phyloP scores from a whole-genome alignment of 768 basidiomycete species.

The Boletus rufocinnamomeus region DNA sequence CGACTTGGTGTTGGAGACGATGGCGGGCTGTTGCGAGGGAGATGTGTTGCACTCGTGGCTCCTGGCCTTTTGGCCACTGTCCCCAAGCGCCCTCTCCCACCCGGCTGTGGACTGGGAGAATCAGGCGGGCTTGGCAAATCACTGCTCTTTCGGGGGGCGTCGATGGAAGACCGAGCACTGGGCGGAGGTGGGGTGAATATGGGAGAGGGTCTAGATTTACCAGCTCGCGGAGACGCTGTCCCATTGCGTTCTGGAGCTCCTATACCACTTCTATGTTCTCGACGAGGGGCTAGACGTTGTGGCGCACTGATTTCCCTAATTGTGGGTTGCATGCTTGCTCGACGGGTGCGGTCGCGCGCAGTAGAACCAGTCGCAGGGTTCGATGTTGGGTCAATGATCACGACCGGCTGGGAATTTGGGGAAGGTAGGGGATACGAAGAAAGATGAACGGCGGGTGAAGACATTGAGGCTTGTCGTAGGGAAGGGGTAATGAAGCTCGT shows the following conservation, averaged over 20 bases:
- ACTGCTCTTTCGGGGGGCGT: conserved; percentile 38
- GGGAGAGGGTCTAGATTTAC: conserved; percentile 36
- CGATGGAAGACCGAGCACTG: conserved; percentile 34
- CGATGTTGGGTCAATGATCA: conserved; percentile 51
- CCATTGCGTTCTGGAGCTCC: conserved; percentile 28
- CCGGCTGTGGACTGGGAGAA: conserved; percentile 48
- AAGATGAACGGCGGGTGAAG: conserved; percentile 71
- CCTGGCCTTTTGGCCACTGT: conserved; percentile 39
- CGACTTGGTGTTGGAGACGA: conserved; percentile 42
- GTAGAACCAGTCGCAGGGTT: conserved; percentile 50
- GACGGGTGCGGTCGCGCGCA: conserved; percentile 45
- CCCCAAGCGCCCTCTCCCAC: conserved; percentile 38
- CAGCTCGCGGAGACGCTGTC: conserved; percentile 35
- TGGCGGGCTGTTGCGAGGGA: conserved; percentile 41
- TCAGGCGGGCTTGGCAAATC: conserved; percentile 48
- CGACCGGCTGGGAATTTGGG: conserved; percentile 49
- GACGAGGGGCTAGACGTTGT: conserved; percentile 37
- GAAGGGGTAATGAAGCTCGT: conserved; percentile 67
- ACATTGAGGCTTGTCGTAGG: conserved; percentile 68
- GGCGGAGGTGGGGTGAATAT: conserved; percentile 33
- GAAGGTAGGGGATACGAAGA: conserved; percentile 58
- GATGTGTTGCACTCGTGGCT: conserved; percentile 43
- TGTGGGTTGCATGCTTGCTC: conserved; percentile 39
- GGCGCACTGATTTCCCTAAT: conserved; percentile 44
- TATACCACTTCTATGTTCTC: conserved; percentile 29